These are phyloP conservation scores for Marchantia polymorpha DNA, from an alignment of 225 moss, liverwort and hornwort genomes.

Conservation along the genomic window DNA sequence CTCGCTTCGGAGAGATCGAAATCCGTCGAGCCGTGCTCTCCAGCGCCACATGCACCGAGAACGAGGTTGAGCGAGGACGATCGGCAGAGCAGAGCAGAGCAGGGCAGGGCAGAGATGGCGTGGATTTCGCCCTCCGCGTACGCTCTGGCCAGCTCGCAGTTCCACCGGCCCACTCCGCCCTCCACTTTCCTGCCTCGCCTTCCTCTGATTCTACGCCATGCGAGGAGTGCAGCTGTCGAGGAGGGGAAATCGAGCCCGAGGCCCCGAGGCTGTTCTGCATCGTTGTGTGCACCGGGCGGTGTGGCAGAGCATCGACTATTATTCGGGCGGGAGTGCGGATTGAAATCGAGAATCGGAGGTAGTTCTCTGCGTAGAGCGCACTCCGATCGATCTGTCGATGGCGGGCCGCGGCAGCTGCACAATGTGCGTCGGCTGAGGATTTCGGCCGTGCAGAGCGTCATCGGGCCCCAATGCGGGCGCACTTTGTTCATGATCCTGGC, in stretches of 20 bases:
- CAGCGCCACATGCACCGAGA: neutral
- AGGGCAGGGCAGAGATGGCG: neutral
- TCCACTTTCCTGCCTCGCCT: neutral
- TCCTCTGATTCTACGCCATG: neutral
- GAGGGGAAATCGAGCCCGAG: neutral
- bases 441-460: conserved; percentile 11
- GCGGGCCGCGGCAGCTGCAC: neutral
- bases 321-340: neutral
- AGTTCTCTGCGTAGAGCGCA: too few species aligned
- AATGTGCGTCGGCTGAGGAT: conserved; percentile 4
- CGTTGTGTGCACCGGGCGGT: neutral
- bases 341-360: neutral
- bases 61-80: neutral
- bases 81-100: neutral
- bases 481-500: conserved; percentile 69
- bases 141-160: neutral
- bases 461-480: conserved; percentile 59
- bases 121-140: neutral
- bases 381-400: neutral
- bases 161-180: neutral
- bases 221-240: neutral
- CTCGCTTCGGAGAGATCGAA: neutral
- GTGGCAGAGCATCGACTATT: neutral
- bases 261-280: neutral
- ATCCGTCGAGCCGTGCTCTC: neutral